These are phyloP conservation scores for Penicillium cosmopolitanum DNA, from an alignment of 495 filamentous ascomycete species.

Conservation along the genomic window DNA sequence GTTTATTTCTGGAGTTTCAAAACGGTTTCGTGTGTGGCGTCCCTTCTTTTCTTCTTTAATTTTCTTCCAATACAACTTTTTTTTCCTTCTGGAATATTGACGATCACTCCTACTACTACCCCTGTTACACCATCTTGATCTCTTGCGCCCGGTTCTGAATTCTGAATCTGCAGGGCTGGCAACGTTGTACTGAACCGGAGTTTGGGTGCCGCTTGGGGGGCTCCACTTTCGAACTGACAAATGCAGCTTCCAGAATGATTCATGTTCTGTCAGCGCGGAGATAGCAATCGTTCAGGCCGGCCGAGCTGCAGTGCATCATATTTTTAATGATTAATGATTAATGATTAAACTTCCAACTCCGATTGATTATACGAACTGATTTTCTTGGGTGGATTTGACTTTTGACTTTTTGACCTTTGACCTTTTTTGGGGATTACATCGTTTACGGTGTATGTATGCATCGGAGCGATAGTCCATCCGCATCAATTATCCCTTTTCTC, in stretches of 20 bases:
- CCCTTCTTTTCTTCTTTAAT: not conserved
- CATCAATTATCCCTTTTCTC: not conserved
- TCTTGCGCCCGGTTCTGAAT: no score
- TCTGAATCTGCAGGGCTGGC: not conserved
- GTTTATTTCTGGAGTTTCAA: slow-evolving; percentile 4
- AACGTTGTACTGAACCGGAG: slow-evolving; percentile 13
- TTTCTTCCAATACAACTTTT: slow-evolving; percentile 1
- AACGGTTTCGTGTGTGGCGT: slow-evolving; percentile 6
- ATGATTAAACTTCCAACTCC: not conserved
- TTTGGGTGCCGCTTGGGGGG: slow-evolving; percentile 10
- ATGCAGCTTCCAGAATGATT: slow-evolving; percentile 20
- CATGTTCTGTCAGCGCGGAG: slow-evolving; percentile 20
- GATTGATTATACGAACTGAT: not conserved
- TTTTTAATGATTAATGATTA: no score
- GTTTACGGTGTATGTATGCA: not conserved
- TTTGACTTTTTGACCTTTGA: not conserved
- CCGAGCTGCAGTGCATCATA: not conserved
- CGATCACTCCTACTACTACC: not conserved
- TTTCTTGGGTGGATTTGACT: not conserved
- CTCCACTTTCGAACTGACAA: slow-evolving; percentile 21
- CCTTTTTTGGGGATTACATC: no score
- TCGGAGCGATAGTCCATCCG: not conserved
- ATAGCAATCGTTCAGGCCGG: slow-evolving; percentile 6
- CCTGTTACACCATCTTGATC: not conserved
- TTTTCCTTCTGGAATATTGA: not conserved